phyloP scores from a whole-genome alignment of 305 asterid species.

The Solanum hybrid region DNA sequence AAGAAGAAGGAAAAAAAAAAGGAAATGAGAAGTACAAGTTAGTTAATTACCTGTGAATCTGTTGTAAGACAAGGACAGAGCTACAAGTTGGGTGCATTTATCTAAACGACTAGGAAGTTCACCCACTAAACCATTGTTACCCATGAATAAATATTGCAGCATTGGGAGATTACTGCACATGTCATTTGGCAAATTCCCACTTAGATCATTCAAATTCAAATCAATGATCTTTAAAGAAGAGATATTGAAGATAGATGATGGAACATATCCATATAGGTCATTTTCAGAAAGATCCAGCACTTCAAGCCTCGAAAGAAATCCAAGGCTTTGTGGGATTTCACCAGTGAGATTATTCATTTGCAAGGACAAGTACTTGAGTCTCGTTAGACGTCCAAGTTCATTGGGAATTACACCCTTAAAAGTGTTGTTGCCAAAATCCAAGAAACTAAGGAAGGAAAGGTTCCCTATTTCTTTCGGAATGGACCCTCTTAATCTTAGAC shows the following conservation, averaged over 20 bases:
- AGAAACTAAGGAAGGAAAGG: neutral
- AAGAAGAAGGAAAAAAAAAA: neutral
- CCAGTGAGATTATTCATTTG: neutral
- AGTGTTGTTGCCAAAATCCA: neutral
- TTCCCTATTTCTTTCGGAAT: neutral
- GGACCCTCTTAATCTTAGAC: neutral
- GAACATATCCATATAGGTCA: neutral
- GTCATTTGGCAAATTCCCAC: neutral
- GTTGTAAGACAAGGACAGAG: neutral
- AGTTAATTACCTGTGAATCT: neutral
- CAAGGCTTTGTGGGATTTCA: neutral
- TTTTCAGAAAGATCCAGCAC: neutral
- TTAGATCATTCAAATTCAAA: neutral
- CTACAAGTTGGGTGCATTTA: neutral
- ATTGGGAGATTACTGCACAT: neutral
- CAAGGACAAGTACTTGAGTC: neutral
- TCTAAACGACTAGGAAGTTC: neutral
- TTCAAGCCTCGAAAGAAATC: neutral
- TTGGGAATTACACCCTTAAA: neutral
- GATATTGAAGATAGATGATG: neutral
- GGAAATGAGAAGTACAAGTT: neutral
- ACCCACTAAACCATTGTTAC: neutral
- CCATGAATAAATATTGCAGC: neutral
- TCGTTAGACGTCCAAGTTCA: neutral
- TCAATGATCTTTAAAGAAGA: neutral